These are phyloP conservation scores for Paragyromitra xinjiangensis DNA, from an alignment of 495 filamentous ascomycete genomes.

Conservation along the genomic window DNA sequence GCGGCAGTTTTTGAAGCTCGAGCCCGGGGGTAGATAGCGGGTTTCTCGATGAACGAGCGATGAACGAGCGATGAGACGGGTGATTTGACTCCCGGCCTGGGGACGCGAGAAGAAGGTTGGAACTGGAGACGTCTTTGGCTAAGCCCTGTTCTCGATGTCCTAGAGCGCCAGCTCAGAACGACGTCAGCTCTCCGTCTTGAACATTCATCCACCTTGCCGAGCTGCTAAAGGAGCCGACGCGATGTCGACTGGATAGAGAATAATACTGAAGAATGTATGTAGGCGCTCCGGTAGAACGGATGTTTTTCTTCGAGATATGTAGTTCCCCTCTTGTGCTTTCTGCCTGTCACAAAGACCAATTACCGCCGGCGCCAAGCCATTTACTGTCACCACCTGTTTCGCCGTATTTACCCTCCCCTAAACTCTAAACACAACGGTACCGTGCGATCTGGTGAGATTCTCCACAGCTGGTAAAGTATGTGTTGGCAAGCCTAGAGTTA, in stretches of 20 bases:
- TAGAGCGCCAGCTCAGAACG: constrained; percentile 1
- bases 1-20: not conserved
- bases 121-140: constrained; percentile 1
- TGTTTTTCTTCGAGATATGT: not conserved
- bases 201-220: not conserved
- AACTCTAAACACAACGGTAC: too few species aligned
- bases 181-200: not conserved
- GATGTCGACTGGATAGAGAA: not conserved
- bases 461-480: too few species aligned
- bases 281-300: not conserved
- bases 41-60: not conserved
- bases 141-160: not conserved
- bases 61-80: constrained; percentile 22
- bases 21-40: not conserved
- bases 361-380: not conserved
- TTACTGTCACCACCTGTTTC: too few species aligned
- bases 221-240: not conserved
- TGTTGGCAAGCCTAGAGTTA: too few species aligned
- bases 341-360: not conserved
- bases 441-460: too few species aligned
- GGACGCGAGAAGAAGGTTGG: constrained; percentile 20
- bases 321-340: not conserved
- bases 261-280: not conserved
- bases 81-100: constrained; percentile 1
- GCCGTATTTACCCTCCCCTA: too few species aligned